A percentile compares a stretch with the other conserved stretches of the same genome.
Evolutionary conservation across 306 rosid species (phyloP).

Genomic region (Benincasa hispida): DNA sequence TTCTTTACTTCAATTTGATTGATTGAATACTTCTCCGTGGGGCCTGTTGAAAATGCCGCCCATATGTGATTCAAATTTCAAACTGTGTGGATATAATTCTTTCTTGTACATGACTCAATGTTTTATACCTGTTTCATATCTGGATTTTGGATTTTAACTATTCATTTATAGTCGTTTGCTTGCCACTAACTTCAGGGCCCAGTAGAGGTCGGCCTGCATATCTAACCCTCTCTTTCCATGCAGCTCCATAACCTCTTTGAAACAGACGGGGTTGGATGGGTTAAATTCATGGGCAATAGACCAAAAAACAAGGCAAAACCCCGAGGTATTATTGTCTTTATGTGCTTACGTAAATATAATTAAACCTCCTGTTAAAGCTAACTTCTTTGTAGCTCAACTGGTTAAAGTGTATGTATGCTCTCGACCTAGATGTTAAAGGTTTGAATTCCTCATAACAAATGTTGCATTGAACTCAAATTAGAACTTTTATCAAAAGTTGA

Average conservation of each 20-base stretch:
- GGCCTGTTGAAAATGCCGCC: background rate
- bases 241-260: background rate
- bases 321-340: background rate
- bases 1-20: background rate
- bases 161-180: background rate
- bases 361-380: no score
- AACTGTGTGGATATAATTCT: background rate
- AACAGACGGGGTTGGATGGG: background rate
- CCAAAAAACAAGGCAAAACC: background rate
- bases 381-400: no score
- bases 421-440: background rate
- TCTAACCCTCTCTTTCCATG: background rate
- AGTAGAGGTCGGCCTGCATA: background rate
- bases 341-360: background rate
- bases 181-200: background rate
- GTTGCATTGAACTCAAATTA: no score
- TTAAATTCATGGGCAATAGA: background rate
- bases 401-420: background rate
- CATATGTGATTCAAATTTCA: background rate
- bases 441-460: background rate
- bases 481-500: background rate
- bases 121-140: background rate
- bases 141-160: background rate
- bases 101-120: background rate
- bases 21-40: conserved; percentile 3